These are phyloP conservation scores for Corchorus capsularis DNA, from an alignment of 345 rosid species.

Conservation along the genomic window DNA sequence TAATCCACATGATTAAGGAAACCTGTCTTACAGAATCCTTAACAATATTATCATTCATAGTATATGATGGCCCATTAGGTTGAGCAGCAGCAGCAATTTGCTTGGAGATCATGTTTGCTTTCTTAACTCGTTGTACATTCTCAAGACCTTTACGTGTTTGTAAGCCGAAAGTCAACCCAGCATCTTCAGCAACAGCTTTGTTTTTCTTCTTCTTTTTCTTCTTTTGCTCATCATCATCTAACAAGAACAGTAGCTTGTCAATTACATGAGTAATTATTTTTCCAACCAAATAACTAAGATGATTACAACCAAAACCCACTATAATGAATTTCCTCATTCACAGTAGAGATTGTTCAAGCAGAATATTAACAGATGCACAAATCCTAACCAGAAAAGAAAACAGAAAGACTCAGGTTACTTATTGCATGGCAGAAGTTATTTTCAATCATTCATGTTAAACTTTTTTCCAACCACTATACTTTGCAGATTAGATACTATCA, in stretches of 20 bases:
- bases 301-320: neutral
- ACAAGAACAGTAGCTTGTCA: constrained; percentile 20
- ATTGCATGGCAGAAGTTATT: neutral
- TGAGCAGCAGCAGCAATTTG: constrained; percentile 38
- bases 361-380: neutral
- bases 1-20: constrained; percentile 4
- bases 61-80: constrained; percentile 43
- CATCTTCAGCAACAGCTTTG: constrained; percentile 45
- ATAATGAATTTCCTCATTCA: neutral
- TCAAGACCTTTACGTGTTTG: constrained; percentile 47
- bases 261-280: neutral
- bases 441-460: neutral
- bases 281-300: neutral
- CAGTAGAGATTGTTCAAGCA: constrained; percentile 9
- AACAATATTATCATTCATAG: constrained; percentile 41
- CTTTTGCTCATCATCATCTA: constrained; percentile 73
- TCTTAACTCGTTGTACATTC: constrained; percentile 53
- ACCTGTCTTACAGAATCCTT: constrained; percentile 55
- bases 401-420: neutral
- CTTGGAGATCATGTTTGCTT: constrained; percentile 47
- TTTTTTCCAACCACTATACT: neutral
- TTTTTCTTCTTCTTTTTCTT: constrained; percentile 79
- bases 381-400: too few species aligned
- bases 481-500: neutral
- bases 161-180: constrained; percentile 41